Evolutionary conservation across 768 basidiomycete genomes (phyloP).

Genomic region (Xerocomellus intermedius): DNA sequence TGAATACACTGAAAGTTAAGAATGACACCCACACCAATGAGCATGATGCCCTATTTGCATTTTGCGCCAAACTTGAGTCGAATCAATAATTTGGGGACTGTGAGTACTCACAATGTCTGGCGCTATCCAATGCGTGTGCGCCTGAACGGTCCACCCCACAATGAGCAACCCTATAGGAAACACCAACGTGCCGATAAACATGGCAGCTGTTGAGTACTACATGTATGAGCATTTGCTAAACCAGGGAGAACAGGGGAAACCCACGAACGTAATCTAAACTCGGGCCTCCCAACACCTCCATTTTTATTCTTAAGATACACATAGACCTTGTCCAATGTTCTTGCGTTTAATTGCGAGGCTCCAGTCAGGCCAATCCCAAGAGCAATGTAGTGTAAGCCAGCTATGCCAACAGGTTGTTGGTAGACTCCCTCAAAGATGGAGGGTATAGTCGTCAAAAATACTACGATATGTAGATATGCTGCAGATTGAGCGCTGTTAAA

Average conservation of each 20-base stretch:
- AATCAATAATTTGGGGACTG: neutral
- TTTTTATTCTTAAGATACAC: constrained; percentile 49
- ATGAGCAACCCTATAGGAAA: constrained; percentile 69
- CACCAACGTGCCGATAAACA: constrained; percentile 56
- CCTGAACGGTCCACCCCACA: constrained; percentile 66
- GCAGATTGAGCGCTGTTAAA: neutral
- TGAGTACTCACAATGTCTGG: constrained; percentile 54
- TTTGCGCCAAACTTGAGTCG: neutral
- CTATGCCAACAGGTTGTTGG: constrained; percentile 51
- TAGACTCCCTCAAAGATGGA: constrained; percentile 57
- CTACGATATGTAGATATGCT: constrained; percentile 31
- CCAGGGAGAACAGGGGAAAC: neutral
- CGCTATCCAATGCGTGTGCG: constrained; percentile 63
- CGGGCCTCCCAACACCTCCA: constrained; percentile 52
- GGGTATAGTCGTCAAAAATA: constrained; percentile 66
- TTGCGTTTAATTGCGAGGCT: constrained; percentile 55
- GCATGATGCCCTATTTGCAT: constrained; percentile 47
- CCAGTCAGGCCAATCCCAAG: constrained; percentile 60
- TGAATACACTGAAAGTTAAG: constrained; percentile 61
- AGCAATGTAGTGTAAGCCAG: constrained; percentile 69
- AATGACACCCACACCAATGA: constrained; percentile 57
- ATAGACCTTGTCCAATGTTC: constrained; percentile 55
- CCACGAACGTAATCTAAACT: constrained; percentile 48
- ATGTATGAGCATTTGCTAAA: constrained; percentile 1
- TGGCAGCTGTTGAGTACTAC: constrained; percentile 45